These are phyloP conservation scores for Camelina neglecta DNA, from an alignment of 345 rosid species.

Conservation along the genomic window DNA sequence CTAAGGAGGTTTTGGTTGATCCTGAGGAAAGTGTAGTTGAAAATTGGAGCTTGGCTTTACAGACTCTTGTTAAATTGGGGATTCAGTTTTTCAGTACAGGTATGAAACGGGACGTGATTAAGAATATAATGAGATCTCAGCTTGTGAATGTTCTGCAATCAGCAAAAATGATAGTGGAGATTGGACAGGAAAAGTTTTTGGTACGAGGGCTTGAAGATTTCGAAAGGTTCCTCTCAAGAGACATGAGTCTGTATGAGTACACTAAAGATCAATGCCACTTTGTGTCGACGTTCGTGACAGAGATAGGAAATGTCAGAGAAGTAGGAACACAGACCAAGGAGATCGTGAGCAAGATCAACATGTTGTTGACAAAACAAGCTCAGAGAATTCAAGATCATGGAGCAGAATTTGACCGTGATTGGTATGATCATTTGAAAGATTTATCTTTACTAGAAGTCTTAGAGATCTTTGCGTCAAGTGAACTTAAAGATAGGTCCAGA, in stretches of 20 bases:
- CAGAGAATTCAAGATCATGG: neutral
- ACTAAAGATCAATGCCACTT: neutral
- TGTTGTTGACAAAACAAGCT: neutral
- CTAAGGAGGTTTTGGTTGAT: neutral
- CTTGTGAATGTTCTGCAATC: no score
- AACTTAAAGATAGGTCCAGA: neutral
- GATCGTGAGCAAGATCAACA: neutral
- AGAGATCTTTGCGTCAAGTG: neutral
- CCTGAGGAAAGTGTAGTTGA: neutral
- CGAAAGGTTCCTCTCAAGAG: neutral
- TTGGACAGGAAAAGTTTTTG: neutral
- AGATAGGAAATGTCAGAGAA: neutral
- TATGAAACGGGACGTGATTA: no score
- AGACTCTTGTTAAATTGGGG: neutral
- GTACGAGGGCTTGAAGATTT: neutral
- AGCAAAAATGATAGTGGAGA: neutral
- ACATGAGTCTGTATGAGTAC: neutral
- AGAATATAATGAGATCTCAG: no score
- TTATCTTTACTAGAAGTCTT: neutral
- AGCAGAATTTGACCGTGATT: neutral
- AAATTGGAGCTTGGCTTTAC: slow-evolving; percentile 26
- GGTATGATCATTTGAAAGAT: neutral
- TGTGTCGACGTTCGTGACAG: neutral
- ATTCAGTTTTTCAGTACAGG: neutral
- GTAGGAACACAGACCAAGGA: neutral